phyloP scores from a whole-genome alignment of 169 alveolate species.

The Fabrea salina region DNA sequence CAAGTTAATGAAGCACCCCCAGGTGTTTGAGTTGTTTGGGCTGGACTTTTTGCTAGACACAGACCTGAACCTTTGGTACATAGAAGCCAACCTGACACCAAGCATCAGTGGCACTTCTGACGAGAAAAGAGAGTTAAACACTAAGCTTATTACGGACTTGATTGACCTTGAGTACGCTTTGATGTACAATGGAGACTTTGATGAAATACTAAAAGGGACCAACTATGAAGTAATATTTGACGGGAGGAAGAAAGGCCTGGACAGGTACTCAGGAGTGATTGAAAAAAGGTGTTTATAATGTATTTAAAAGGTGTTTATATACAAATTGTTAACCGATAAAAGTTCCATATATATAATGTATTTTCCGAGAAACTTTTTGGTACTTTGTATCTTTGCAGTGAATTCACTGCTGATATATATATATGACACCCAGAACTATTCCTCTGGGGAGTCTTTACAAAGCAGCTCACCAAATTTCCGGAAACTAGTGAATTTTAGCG shows the following conservation, averaged over 20 bases:
- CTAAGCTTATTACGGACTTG: background rate
- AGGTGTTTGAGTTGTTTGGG: constrained; percentile 70
- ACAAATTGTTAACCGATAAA: too few relatives aligned
- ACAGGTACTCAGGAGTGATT: background rate
- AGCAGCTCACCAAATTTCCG: too few relatives aligned
- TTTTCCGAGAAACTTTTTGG: too few relatives aligned
- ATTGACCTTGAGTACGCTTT: background rate
- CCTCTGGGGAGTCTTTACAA: too few relatives aligned
- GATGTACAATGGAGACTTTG: background rate
- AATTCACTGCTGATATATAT: too few relatives aligned
- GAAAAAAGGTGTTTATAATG: too few relatives aligned
- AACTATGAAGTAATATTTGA: background rate
- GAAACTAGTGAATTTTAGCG: too few relatives aligned
- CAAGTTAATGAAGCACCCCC: background rate
- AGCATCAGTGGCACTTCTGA: constrained; percentile 75
- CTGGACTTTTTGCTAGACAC: constrained; percentile 85
- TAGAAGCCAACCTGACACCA: constrained; percentile 83
- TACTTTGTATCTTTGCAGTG: too few relatives aligned
- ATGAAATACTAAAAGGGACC: background rate
- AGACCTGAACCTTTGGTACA: constrained; percentile 72
- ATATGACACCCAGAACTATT: too few relatives aligned
- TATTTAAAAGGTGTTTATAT: too few relatives aligned
- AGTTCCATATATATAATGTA: too few relatives aligned
- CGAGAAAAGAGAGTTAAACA: background rate
- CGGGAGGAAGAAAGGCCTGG: background rate